phyloP scores from a whole-genome alignment of 164 flowering plant genomes.

The Macadamia tetraphylla region DNA sequence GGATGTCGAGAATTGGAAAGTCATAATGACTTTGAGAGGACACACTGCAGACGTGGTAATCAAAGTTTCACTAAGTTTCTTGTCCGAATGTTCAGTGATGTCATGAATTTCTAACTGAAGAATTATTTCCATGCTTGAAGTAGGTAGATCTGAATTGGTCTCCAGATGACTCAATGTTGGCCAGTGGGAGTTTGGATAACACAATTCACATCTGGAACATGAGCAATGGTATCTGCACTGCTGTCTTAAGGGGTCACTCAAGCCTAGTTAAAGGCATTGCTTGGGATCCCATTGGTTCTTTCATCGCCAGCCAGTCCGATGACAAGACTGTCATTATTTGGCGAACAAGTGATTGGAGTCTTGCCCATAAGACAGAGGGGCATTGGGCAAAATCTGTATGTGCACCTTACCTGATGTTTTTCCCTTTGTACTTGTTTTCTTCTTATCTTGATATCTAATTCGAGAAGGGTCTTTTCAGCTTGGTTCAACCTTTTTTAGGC shows the following conservation, averaged over 20 bases:
- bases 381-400: slow-evolving; percentile 98
- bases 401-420: not conserved
- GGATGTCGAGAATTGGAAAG: slow-evolving; percentile 99
- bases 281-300: slow-evolving; percentile 99
- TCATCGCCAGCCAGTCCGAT: slow-evolving; percentile 98
- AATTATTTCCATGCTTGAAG: slow-evolving; percentile 54
- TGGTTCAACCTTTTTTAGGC: slow-evolving; percentile 96
- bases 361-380: slow-evolving; percentile 94
- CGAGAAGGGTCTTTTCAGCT: slow-evolving; percentile 51
- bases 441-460: slow-evolving; percentile 9
- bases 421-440: not conserved
- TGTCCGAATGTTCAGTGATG: not conserved
- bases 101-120: slow-evolving; percentile 23
- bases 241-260: slow-evolving; percentile 96
- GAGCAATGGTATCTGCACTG: slow-evolving; percentile 88
- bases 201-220: slow-evolving; percentile 95
- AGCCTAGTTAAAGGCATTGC: slow-evolving; percentile 99
- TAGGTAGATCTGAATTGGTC: slow-evolving; percentile 99
- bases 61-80: slow-evolving; percentile 1
- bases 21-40: slow-evolving; percentile 86
- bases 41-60: slow-evolving; percentile 99
- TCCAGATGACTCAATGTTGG: slow-evolving; percentile 92
- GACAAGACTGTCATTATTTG: slow-evolving; percentile 98
- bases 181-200: slow-evolving; percentile 95
- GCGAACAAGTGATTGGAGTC: slow-evolving; percentile 99